A percentile compares a stretch with the other conserved stretches of the same genome.
Conservation (phyloP, 345 rosid genomes). For the Brassica cretica region DNA sequence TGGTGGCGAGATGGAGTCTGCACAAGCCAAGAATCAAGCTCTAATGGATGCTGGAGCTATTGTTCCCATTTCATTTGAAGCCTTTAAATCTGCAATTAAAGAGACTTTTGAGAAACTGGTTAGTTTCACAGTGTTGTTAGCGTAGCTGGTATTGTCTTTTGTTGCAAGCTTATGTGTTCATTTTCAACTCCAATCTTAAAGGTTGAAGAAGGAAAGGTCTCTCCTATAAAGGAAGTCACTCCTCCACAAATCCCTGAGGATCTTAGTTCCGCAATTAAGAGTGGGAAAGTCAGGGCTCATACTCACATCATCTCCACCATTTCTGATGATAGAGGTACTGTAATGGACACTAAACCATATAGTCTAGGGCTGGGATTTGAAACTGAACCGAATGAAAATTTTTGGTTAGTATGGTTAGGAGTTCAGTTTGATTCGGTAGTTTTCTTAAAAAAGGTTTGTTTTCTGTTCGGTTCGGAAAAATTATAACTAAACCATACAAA, state of each 20-base stretch:
- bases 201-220: constrained; percentile 78
- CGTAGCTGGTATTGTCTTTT: constrained; percentile 2
- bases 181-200: constrained; percentile 27
- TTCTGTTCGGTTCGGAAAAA: too few relatives aligned
- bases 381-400: too few relatives aligned
- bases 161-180: constrained; percentile 6
- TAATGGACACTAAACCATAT: neutral
- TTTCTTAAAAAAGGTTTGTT: too few relatives aligned
- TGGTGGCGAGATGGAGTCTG: constrained; percentile 99
- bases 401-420: too few relatives aligned
- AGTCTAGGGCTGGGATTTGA: neutral
- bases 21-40: constrained; percentile 99
- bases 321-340: constrained; percentile 90
- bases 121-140: too few relatives aligned
- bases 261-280: constrained; percentile 84
- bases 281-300: constrained; percentile 97
- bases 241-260: constrained; percentile 99
- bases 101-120: constrained; percentile 89
- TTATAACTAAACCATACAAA: too few relatives aligned
- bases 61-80: constrained; percentile 92
- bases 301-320: constrained; percentile 96
- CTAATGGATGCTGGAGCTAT: constrained; percentile 84
- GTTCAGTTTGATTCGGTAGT: too few relatives aligned
- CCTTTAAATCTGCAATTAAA: constrained; percentile 70
- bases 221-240: constrained; percentile 69